Conservation (phyloP, 192 early-diverging fungal genomes). For the Coemansia sp. region DNA sequence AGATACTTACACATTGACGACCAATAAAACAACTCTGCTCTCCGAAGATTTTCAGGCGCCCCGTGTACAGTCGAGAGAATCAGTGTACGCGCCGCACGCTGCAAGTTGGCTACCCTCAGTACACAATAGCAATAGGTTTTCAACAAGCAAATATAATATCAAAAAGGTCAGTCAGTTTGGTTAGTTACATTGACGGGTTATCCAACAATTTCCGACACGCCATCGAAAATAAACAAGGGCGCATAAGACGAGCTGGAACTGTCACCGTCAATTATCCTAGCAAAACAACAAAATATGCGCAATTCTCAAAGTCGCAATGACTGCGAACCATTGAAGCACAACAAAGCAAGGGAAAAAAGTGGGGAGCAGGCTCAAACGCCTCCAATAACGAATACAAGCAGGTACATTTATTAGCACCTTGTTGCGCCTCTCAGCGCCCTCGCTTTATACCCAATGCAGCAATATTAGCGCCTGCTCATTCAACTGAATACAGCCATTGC, state of each 20-base stretch:
- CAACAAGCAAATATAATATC: not conserved
- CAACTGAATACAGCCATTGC: not conserved
- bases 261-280: not conserved
- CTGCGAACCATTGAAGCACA: not conserved
- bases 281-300: not conserved
- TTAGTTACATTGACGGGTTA: conserved; percentile 1
- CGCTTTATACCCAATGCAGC: not conserved
- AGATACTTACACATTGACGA: conserved; percentile 52
- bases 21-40: conserved; percentile 56
- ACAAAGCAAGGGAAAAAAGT: conserved; percentile 3
- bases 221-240: conserved; percentile 1
- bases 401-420: conserved; percentile 3
- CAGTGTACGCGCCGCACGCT: conserved; percentile 55
- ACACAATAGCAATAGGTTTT: not conserved
- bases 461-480: conserved; percentile 5
- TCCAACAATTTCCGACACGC: not conserved
- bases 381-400: conserved; percentile 2
- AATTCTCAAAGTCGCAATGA: not conserved
- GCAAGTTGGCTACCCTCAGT: conserved; percentile 38
- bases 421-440: conserved; percentile 3
- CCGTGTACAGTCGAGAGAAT: conserved; percentile 51
- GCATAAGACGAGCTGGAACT: not conserved
- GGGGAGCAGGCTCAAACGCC: not conserved
- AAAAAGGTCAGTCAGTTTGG: not conserved
- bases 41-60: conserved; percentile 38